A percentile compares a stretch with the other conserved stretches of the same genome.
Evolutionary conservation across 176 grass and related monocot species (phyloP).

Genomic region (Chrysopogon serrulatus): DNA sequence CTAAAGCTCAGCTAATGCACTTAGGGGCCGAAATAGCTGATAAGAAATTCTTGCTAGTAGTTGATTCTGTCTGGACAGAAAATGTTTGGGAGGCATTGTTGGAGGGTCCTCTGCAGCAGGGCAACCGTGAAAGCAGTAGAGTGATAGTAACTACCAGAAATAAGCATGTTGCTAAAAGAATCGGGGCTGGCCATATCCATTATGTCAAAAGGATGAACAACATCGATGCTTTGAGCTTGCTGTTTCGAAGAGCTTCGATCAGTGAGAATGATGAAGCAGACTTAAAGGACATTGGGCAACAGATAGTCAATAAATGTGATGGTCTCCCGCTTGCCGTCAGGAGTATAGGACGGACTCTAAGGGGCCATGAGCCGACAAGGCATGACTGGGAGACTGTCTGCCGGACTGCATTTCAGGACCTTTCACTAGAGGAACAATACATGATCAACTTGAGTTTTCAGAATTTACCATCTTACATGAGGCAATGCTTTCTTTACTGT

Average conservation of each 20-base stretch:
- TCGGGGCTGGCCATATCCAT: not conserved
- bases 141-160: not conserved
- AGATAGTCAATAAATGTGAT: not conserved
- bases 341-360: not conserved
- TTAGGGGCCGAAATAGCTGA: not conserved
- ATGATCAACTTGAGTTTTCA: not conserved
- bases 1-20: not conserved
- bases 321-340: not conserved
- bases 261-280: not conserved
- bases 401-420: not conserved
- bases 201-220: not conserved
- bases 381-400: not conserved
- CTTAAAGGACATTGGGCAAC: not conserved
- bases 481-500: not conserved
- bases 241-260: not conserved
- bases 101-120: not conserved
- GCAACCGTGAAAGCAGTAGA: not conserved
- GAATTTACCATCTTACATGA: not conserved
- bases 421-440: not conserved
- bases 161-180: not conserved
- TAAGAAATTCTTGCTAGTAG: not conserved
- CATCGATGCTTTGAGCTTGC: not conserved
- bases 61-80: not conserved
- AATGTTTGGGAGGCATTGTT: not conserved
- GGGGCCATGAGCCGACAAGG: not conserved